phyloP scores from a whole-genome alignment of 257 asterid species.

The Fraxinus cuspidata region DNA sequence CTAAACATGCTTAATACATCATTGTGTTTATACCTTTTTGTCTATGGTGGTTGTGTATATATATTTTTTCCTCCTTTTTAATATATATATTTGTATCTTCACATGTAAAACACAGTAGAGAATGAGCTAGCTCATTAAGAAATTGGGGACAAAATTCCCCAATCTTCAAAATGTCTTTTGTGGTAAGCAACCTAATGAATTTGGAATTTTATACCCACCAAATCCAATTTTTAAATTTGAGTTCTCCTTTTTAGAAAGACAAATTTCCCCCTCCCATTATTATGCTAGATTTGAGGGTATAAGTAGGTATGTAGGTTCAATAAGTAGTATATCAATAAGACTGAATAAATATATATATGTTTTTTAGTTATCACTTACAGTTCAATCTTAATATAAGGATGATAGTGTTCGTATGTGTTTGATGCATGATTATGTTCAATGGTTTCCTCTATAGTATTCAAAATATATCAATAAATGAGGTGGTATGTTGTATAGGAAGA shows the following conservation, averaged over 20 bases:
- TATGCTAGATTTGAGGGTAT: too few relatives aligned
- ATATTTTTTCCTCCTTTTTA: too few relatives aligned
- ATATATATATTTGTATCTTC: constrained; percentile 14
- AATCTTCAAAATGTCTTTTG: constrained; percentile 19
- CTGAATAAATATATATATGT: too few relatives aligned
- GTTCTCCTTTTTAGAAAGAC: not conserved
- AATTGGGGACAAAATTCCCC: constrained; percentile 13
- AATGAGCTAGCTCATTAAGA: constrained; percentile 14
- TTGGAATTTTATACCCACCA: constrained; percentile 27
- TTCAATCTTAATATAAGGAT: too few relatives aligned
- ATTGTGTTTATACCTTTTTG: constrained; percentile 4
- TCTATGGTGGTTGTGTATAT: constrained; percentile 11
- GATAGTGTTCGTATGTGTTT: too few relatives aligned
- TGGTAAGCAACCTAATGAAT: constrained; percentile 28
- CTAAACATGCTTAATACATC: not conserved
- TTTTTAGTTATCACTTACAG: too few relatives aligned
- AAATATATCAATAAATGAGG: too few relatives aligned
- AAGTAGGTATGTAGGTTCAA: too few relatives aligned
- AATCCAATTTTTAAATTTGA: not conserved
- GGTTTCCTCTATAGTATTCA: too few relatives aligned
- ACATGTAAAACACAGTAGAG: constrained; percentile 11
- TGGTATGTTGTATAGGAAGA: too few relatives aligned
- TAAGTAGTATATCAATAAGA: too few relatives aligned
- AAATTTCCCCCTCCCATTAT: too few relatives aligned
- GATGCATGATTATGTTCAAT: not conserved